Evolutionary conservation across 2,329 filamentous ascomycete species (phyloP).

Genomic region (Aphanoascus verrucosus): DNA sequence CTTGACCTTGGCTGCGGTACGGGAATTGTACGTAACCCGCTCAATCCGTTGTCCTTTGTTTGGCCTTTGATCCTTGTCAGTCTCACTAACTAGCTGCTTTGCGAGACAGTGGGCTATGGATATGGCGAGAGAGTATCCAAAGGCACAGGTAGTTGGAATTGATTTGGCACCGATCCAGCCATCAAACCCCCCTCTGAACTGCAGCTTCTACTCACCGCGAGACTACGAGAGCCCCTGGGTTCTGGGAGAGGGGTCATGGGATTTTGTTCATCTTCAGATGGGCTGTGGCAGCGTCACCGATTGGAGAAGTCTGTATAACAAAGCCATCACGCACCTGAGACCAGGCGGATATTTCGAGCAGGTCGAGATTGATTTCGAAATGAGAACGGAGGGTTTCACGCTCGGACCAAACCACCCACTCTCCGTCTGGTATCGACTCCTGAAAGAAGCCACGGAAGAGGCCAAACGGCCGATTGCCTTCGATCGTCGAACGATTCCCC

Average conservation of each 20-base stretch:
- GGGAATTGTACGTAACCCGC: constrained; percentile 49
- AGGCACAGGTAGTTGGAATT: constrained; percentile 50
- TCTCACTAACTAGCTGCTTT: not conserved
- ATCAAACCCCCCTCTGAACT: constrained; percentile 57
- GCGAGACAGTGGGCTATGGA: constrained; percentile 60
- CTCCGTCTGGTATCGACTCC: constrained; percentile 56
- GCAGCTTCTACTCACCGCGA: constrained; percentile 55
- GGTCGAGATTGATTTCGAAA: constrained; percentile 75
- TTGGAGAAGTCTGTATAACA: constrained; percentile 65
- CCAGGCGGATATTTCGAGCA: constrained; percentile 76
- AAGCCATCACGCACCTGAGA: constrained; percentile 61
- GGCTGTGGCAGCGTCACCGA: constrained; percentile 65
- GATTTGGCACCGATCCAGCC: constrained; percentile 55
- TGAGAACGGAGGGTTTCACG: constrained; percentile 48
- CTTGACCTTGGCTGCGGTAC: constrained; percentile 71
- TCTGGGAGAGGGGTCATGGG: constrained; percentile 57
- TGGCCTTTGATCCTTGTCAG: not conserved
- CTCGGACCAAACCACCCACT: constrained; percentile 41
- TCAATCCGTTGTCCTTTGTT: not conserved
- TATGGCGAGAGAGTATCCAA: constrained; percentile 58
- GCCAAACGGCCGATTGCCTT: constrained; percentile 56
- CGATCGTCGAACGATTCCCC: constrained; percentile 46
- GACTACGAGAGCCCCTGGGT: constrained; percentile 73
- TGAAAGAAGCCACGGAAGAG: constrained; percentile 57
- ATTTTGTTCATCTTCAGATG: constrained; percentile 74